Evolutionary conservation across 2,329 filamentous ascomycete species (phyloP).

Genomic region (Diaporthe sp.): DNA sequence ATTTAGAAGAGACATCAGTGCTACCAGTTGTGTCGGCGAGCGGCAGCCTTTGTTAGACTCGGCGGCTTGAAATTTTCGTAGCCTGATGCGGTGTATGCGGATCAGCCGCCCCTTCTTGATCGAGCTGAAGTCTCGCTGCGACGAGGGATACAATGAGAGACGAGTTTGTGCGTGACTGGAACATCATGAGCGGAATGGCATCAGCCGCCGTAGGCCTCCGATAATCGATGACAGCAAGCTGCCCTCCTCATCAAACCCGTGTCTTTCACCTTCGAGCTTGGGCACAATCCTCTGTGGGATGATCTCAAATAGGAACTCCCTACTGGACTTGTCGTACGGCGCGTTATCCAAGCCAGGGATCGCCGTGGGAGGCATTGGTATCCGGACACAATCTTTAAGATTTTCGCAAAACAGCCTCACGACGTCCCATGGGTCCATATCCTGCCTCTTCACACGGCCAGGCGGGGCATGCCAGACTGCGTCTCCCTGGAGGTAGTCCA

Average conservation of each 20-base stretch:
- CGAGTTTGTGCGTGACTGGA: background rate
- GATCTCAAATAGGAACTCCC: background rate
- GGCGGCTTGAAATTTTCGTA: background rate
- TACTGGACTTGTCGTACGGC: background rate
- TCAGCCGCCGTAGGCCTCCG: background rate
- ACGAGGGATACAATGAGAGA: no score
- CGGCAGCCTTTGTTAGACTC: background rate
- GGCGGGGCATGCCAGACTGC: slow-evolving; percentile 2
- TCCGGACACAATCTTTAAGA: background rate
- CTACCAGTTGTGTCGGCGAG: background rate
- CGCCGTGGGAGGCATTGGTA: background rate
- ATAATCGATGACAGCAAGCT: background rate
- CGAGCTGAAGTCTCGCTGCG: no score
- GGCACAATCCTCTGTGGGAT: slow-evolving; percentile 7
- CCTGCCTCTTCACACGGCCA: slow-evolving; percentile 3
- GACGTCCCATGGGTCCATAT: background rate
- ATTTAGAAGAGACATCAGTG: background rate
- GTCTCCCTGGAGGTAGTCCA: background rate
- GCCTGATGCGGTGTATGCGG: no score
- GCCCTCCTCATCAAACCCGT: background rate
- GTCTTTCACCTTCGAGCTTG: background rate
- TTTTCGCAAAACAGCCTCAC: background rate
- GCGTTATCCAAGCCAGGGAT: background rate
- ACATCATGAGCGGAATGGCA: background rate
- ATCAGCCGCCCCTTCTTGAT: accelerated